Evolutionary conservation across 225 moss, liverwort and hornwort species (phyloP), one percentile per base, ranked within the genome.

Genomic region (Physcomitrium patens): DNA sequence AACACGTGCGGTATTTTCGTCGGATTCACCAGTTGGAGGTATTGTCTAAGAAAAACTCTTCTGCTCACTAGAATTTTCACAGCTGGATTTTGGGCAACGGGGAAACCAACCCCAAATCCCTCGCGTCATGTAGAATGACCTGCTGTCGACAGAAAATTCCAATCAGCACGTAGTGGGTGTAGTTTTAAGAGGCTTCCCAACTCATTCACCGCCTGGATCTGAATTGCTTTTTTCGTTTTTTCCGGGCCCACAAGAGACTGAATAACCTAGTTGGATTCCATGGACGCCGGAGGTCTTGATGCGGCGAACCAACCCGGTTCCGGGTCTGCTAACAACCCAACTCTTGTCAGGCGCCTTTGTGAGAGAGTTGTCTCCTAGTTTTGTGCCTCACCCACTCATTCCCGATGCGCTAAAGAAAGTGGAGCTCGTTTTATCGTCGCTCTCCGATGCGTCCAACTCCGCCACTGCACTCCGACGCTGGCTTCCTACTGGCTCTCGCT

Each of bases 401-500:
- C 12, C 17, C 10, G 10, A 10, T n/a, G 28, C 18, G 0, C 57
- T 44, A 70, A 43, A 57, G 9, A 57, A 57, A 57, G 44, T 2
- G 13, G 0, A 12, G 57, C 44, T 70, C 23, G 22, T 23, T 57
- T 37, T 44, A 0, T 70, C 57, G 70, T 57, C 16, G 41, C 16
- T 8, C 43, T 44, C 12, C 18, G 6, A 37, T 37, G 31, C 7
- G 31, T 28, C 18, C n/a, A 2, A 52, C 51, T 52, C 51, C 11
- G 2, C 50, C 17, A 11, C 0, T 0, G 18, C 53, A 19, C 42
- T 69, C 19, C 69, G 7, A 20, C 23, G 8, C 42, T 31, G 68
- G 27, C 68, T 37, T 13, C 52, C 12, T 52, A 37, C 68, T 53
- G 57, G 70, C 58, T 58, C 70, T 17, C 55, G 18, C 56, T 17